phyloP scores from a whole-genome alignment of 2,329 filamentous ascomycete genomes.

The Aspergillus sp. region DNA sequence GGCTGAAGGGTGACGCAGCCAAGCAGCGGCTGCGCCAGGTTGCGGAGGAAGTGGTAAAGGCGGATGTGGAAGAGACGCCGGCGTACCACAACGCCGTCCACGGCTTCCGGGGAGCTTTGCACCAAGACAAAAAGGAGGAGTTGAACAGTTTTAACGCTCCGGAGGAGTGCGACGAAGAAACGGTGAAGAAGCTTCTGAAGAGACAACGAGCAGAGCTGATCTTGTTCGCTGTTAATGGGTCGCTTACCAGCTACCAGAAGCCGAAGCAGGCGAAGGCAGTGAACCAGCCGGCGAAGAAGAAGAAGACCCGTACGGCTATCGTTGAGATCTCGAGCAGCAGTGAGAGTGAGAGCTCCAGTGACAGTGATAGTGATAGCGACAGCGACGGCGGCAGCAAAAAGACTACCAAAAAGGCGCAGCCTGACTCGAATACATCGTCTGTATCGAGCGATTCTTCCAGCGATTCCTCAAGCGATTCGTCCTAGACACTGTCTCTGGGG shows the following conservation, averaged over 20 bases:
- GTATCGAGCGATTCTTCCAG: constrained; percentile 15
- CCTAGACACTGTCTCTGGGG: constrained; percentile 1
- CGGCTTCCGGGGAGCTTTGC: constrained; percentile 39
- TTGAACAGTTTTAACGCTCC: constrained; percentile 18
- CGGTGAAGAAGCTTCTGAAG: constrained; percentile 29
- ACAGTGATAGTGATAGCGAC: constrained; percentile 26
- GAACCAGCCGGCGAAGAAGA: constrained; percentile 27
- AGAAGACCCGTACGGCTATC: constrained; percentile 42
- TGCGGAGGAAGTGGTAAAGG: constrained; percentile 58
- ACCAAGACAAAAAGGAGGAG: constrained; percentile 22
- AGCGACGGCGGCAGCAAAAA: constrained; percentile 14
- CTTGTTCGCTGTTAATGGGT: constrained; percentile 30
- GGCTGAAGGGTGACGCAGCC: constrained; percentile 72
- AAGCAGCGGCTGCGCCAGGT: constrained; percentile 62
- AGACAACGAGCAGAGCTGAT: constrained; percentile 40
- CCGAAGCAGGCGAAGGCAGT: constrained; percentile 14
- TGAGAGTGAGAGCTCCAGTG: constrained; percentile 32
- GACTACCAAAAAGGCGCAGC: constrained; percentile 13
- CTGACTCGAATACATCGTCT: constrained; percentile 10
- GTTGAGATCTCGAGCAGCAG: constrained; percentile 43
- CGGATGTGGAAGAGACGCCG: constrained; percentile 32
- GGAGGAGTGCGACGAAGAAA: constrained; percentile 23
- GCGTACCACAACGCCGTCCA: constrained; percentile 53
- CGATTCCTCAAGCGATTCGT: constrained; percentile 12
- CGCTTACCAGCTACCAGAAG: constrained; percentile 26